Evolutionary conservation across 352 stramenopile species (phyloP).

Genomic region (Globisporangium solare): DNA sequence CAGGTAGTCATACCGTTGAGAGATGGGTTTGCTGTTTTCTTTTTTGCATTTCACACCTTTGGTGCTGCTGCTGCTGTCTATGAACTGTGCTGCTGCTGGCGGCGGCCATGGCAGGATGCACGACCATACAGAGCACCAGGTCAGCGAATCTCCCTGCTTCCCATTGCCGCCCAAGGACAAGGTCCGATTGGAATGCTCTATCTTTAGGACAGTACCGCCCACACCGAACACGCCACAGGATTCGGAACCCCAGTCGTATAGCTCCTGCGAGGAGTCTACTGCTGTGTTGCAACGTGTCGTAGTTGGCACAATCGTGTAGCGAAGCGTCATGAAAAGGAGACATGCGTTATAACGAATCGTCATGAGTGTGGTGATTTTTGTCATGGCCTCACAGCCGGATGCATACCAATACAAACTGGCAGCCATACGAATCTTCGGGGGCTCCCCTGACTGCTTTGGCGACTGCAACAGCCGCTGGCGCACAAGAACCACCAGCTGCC

Average conservation of each 20-base stretch:
- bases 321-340: no score
- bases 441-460: no score
- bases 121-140: neutral
- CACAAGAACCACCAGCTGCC: slow-evolving; percentile 3
- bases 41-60: neutral
- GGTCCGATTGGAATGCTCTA: neutral
- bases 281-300: neutral
- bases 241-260: neutral
- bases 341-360: no score
- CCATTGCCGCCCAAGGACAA: neutral
- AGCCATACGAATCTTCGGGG: slow-evolving; percentile 6
- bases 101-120: neutral
- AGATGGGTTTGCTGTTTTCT: neutral
- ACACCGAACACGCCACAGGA: neutral
- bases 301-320: no score
- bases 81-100: no score
- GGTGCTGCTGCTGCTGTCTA: no score
- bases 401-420: neutral
- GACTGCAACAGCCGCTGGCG: no score
- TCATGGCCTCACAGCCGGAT: neutral
- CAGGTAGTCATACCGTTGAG: neutral
- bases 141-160: neutral
- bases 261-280: neutral
- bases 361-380: neutral
- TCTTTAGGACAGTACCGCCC: neutral